phyloP scores from a whole-genome alignment of 139 green algal genomes.

The Chlamydomonas urium region DNA sequence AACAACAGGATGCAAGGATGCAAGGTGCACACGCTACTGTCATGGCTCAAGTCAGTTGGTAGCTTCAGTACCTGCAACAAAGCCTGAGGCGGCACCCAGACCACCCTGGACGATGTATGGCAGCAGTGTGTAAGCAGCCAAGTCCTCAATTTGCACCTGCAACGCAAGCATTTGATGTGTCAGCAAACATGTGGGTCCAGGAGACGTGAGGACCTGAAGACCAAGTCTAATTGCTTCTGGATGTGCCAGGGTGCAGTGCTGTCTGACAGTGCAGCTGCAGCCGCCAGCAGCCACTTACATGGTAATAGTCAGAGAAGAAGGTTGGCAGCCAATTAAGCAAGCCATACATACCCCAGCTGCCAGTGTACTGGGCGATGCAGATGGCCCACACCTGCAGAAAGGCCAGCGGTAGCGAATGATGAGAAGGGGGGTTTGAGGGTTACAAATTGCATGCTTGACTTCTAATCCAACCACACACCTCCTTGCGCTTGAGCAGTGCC shows the following conservation, averaged over 20 bases:
- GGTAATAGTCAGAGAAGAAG: slow-evolving; percentile 69
- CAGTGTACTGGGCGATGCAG: slow-evolving; percentile 62
- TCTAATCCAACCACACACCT: slow-evolving; percentile 12
- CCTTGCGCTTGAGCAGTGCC: slow-evolving; percentile 33
- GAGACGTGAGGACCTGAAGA: too few relatives aligned
- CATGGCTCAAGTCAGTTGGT: too few relatives aligned
- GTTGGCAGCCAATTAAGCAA: slow-evolving; percentile 82
- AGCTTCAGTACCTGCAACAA: slow-evolving; percentile 37
- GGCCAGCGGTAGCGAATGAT: too few relatives aligned
- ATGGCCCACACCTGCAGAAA: slow-evolving; percentile 74
- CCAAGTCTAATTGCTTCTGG: too few relatives aligned
- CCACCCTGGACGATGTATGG: slow-evolving; percentile 63
- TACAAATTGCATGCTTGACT: too few relatives aligned
- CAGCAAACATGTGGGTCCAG: too few relatives aligned
- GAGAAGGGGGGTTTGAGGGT: too few relatives aligned
- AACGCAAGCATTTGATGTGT: too few relatives aligned
- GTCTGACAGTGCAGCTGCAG: neutral
- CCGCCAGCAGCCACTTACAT: neutral
- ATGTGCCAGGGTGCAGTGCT: too few relatives aligned
- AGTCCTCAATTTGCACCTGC: slow-evolving; percentile 49
- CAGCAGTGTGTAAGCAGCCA: slow-evolving; percentile 67
- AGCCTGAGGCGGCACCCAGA: neutral
- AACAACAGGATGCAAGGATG: too few relatives aligned
- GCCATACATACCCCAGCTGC: slow-evolving; percentile 62
- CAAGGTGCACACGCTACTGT: too few relatives aligned